These are phyloP conservation scores for Chalciporus sphaerocephalus DNA, from an alignment of 768 basidiomycete species.

Conservation along the genomic window DNA sequence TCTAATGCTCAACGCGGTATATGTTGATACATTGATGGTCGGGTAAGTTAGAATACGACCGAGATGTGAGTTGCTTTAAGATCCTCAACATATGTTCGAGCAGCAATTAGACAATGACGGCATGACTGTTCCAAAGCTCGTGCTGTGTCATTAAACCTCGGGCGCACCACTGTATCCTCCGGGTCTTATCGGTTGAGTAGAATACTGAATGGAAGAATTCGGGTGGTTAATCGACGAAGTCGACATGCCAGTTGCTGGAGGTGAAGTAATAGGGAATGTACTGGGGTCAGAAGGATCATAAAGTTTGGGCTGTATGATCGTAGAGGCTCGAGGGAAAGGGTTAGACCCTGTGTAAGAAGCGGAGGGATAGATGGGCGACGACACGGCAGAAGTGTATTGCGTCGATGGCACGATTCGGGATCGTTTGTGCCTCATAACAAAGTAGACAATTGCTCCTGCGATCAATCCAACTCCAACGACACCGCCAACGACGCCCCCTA, in stretches of 20 bases:
- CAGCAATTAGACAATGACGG: background rate
- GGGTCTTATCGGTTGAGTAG: constrained; percentile 9
- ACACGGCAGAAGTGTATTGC: constrained; percentile 1
- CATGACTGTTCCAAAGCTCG: background rate
- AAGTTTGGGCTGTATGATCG: constrained; percentile 24
- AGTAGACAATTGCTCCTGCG: constrained; percentile 38
- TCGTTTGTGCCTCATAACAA: constrained; percentile 29
- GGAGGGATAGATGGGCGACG: constrained; percentile 1
- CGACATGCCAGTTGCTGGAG: constrained; percentile 11
- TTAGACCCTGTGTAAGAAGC: constrained; percentile 7
- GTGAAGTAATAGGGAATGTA: constrained; percentile 33
- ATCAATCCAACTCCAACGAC: constrained; percentile 47
- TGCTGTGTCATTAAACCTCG: constrained; percentile 16
- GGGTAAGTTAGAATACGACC: background rate
- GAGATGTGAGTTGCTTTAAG: background rate
- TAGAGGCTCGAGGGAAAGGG: constrained; percentile 8
- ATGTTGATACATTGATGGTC: background rate
- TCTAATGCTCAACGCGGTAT: no score
- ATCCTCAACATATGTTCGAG: background rate
- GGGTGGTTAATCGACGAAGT: constrained; percentile 6
- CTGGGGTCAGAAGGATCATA: constrained; percentile 37
- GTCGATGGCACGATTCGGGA: constrained; percentile 20
- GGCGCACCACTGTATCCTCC: constrained; percentile 23
- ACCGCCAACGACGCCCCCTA: constrained; percentile 64
- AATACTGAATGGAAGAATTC: constrained; percentile 8